Conservation (phyloP, 2,329 filamentous ascomycete species). For the Stagonosporopsis cucurbitacearum region DNA sequence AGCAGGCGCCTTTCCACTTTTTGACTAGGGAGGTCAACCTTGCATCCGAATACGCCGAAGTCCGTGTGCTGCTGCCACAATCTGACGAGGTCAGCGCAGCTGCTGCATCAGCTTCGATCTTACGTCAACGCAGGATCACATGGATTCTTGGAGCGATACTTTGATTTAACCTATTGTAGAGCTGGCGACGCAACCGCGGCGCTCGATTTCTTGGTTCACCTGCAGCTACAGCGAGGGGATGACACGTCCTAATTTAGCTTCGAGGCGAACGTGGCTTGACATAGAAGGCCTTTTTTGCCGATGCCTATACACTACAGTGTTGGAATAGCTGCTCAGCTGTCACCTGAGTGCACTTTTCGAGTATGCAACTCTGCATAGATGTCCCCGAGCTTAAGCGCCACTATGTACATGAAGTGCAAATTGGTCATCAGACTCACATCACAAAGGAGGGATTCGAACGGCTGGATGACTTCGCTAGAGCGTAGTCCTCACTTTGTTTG, state of each 20-base stretch:
- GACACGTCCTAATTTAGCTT: not conserved
- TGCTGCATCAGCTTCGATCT: not conserved
- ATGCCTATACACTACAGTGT: not conserved
- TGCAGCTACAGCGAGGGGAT: not conserved
- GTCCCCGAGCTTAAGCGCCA: not conserved
- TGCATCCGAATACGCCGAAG: not conserved
- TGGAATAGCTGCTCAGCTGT: not conserved
- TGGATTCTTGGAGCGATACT: not conserved
- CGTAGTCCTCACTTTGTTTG: not conserved
- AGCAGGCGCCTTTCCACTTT: not conserved
- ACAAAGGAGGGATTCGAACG: not conserved
- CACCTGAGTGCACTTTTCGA: too few relatives aligned
- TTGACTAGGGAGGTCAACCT: conserved; percentile 10
- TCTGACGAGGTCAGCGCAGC: not conserved
- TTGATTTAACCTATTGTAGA: not conserved
- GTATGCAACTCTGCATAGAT: not conserved
- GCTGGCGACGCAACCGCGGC: not conserved
- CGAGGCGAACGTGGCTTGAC: not conserved
- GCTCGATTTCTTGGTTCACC: not conserved
- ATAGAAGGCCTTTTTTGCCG: not conserved
- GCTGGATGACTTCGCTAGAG: not conserved
- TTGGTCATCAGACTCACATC: not conserved
- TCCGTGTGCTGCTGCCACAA: not conserved
- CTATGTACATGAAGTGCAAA: not conserved
- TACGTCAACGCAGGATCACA: not conserved